phyloP scores from a whole-genome alignment of 352 stramenopile species.

The Globisporangium heterothallicum region DNA sequence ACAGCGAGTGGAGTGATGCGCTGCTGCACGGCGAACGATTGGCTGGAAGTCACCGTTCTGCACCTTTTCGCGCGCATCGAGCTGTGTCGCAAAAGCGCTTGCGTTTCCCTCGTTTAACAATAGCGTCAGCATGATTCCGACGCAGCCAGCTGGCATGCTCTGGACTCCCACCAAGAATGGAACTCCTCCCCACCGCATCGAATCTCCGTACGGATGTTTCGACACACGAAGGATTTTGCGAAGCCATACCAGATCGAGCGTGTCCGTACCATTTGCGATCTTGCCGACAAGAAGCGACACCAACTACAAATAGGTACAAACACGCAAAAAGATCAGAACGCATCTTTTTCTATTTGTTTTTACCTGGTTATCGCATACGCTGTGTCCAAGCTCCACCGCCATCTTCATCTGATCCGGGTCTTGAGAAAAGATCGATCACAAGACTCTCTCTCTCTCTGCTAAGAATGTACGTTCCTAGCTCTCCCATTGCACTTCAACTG shows the following conservation, averaged over 20 bases:
- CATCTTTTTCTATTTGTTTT: too few species aligned
- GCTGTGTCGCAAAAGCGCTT: not conserved
- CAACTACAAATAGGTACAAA: too few species aligned
- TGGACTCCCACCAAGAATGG: conserved; percentile 4
- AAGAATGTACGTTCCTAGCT: not conserved
- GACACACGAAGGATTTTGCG: not conserved
- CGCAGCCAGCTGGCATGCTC: too few species aligned
- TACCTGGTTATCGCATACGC: too few species aligned
- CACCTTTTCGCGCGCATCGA: conserved; percentile 11
- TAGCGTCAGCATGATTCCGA: too few species aligned
- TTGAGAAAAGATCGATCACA: too few species aligned
- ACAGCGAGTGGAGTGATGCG: not conserved
- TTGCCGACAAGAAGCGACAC: conserved; percentile 6
- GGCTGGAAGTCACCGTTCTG: not conserved
- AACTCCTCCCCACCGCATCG: not conserved
- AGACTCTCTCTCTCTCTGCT: too few species aligned
- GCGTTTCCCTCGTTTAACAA: conserved; percentile 8
- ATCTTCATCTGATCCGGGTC: not conserved
- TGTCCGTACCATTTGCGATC: conserved; percentile 10
- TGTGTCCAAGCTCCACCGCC: too few species aligned
- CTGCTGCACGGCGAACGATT: not conserved
- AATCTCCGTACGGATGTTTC: not conserved
- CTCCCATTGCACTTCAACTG: not conserved
- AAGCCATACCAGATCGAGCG: not conserved
- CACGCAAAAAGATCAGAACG: too few species aligned